Evolutionary conservation across 1,284 basidiomycete species (phyloP), one percentile per base, ranked within the genome.

Genomic region (Phylloboletellus chloephorus): DNA sequence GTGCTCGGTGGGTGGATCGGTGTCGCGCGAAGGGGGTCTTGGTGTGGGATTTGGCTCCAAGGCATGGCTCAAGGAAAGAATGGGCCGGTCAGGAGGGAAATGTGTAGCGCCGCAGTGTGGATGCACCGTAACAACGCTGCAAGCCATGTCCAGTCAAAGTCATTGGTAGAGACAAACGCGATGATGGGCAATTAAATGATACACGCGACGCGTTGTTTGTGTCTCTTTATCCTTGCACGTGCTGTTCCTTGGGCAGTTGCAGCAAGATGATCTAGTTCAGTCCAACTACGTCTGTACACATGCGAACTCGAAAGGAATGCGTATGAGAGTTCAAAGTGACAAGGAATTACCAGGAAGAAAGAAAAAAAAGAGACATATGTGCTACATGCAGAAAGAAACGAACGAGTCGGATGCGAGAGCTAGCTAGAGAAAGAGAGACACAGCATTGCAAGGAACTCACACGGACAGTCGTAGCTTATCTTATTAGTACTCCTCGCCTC

Each of bases 191-290:
- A 20, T 30, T 21, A 21, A 20, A 20, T 30, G 24, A 21, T 31
- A 30, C 21, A 30, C 28, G 43, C 19, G 29, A 36, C 51, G 54
- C 49, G 52, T 57, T 50, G 1, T 54, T 52, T 54, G 22, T 1
- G 5, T 4, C 31, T 50, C 23, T 47, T 54, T 53, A 22, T 15
- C n/a, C n/a, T n/a, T n/a, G n/a, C n/a, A n/a, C n/a, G n/a, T n/a
- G n/a, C n/a, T n/a, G n/a, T n/a, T n/a, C n/a, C n/a, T n/a, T n/a
- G n/a, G n/a, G n/a, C n/a, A n/a, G n/a, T n/a, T n/a, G n/a, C n/a
- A n/a, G n/a, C n/a, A n/a, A n/a, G n/a, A n/a, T n/a, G n/a, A n/a
- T n/a, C n/a, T n/a, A n/a, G n/a, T n/a, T n/a, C n/a, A 7, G 2
- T 9, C 3, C 19, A 28, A 13, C 11, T 22, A 13, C 42, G 13